Evolutionary conservation across 2,329 filamentous ascomycete genomes (phyloP).

Genomic region (Chaetomiaceae sp.): DNA sequence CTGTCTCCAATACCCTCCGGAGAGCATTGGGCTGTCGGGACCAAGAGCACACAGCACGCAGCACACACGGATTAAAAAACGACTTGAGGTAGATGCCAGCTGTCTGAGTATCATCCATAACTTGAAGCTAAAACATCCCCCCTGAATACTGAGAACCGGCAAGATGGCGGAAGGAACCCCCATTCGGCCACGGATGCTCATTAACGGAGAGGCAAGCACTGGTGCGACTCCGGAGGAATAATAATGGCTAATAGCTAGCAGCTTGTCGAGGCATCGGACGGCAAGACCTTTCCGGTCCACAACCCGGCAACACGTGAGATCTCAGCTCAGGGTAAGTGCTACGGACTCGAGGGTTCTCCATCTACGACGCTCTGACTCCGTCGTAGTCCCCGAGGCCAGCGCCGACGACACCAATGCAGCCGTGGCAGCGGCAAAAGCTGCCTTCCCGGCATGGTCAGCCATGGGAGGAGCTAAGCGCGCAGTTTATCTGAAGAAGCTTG

Average conservation of each 20-base stretch:
- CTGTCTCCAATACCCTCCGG: neutral
- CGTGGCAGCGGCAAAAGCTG: constrained; percentile 41
- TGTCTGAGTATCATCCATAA: neutral
- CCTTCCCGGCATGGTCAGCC: constrained; percentile 43
- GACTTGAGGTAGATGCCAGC: too few relatives aligned
- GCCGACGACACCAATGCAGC: constrained; percentile 40
- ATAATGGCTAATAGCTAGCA: constrained; percentile 18
- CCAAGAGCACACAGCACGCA: too few relatives aligned
- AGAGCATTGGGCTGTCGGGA: neutral
- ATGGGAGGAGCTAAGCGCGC: constrained; percentile 38
- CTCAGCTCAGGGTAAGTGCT: constrained; percentile 32
- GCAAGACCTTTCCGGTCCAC: constrained; percentile 41
- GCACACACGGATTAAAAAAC: too few relatives aligned
- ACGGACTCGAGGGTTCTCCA: neutral
- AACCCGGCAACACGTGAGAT: constrained; percentile 41
- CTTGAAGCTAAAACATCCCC: neutral
- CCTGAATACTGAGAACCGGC: neutral
- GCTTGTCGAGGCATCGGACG: constrained; percentile 44
- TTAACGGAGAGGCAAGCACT: constrained; percentile 43
- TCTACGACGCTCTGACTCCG: neutral
- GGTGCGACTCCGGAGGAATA: too few relatives aligned
- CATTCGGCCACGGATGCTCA: constrained; percentile 41
- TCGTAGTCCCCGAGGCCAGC: constrained; percentile 42
- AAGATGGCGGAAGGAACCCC: constrained; percentile 11
- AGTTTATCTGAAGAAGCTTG: constrained; percentile 42